Base-by-base conservation (phyloP, 345 rosid genomes). In the Tarenaya hassleriana region DNA sequence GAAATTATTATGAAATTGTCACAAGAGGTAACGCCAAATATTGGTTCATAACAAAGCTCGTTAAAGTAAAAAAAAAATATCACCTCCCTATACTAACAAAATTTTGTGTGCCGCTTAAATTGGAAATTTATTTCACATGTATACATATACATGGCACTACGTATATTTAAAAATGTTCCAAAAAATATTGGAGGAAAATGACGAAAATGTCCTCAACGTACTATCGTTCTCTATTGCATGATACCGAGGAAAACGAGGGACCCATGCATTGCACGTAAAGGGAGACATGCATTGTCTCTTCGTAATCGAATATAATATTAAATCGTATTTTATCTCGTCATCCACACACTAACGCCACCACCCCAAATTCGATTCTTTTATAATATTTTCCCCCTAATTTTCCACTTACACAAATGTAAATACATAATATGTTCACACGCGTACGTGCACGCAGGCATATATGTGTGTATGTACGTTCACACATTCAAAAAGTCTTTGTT, bases 251-350 rank as follows among this genome's bases (percentile, higher is more conserved):
- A 50, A 55, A 31, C 16, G 33, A 38, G 73, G 83, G 83, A 42
- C 78, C 85, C 86, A 78, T 66, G 69, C 67, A 68, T 64, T 72
- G 65, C 72, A 81, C 75, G 72, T 63, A 37, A 75, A 56, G 75
- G 75, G 80, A 66, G 76, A 72, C 78, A 69, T 53, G 61, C 61
- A 66, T 58, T 27, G 42, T 33, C 50, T 56, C 69, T 41, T 35
- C 55, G 12, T 47, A 32, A 38, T 56, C 62, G 34, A 35, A 65
- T 58, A 65, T 58, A 63, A 57, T 65, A 66, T 59, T 57, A n/a
- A n/a, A n/a, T n/a, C n/a, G n/a, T 53, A 55, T 44, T 38, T n/a
- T 27, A 47, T 33, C 19, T 14, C 53, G 60, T 47, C 45, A 29
- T 40, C 56, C 51, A 51, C 13, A 43, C 41, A 29, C 21, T 18